A percentile compares a stretch with the other conserved stretches of the same genome.
phyloP scores from a whole-genome alignment of 208 protist species.

The Trichomonas vaginalis region DNA sequence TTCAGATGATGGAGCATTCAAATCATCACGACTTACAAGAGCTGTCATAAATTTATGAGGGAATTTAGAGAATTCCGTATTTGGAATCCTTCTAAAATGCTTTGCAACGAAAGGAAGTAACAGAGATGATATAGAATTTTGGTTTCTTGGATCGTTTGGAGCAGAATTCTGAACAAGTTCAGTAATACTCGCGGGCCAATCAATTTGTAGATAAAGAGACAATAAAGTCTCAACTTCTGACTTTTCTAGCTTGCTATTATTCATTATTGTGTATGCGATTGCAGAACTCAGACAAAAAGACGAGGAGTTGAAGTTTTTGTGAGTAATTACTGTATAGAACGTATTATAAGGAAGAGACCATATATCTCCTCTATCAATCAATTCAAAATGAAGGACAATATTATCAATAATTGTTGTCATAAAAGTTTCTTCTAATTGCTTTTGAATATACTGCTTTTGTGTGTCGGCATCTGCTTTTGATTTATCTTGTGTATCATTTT shows the following conservation, averaged over 20 bases:
- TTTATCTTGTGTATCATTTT: no score
- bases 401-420: neutral
- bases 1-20: neutral
- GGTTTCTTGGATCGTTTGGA: neutral
- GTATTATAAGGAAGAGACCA: neutral
- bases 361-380: neutral
- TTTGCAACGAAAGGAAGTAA: neutral
- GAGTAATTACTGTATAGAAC: neutral
- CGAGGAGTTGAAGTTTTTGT: neutral
- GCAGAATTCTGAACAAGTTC: neutral
- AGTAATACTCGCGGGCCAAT: neutral
- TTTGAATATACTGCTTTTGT: no score
- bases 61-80: neutral
- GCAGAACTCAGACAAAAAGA: neutral
- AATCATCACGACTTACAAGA: neutral
- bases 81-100: neutral
- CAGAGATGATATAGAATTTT: no score
- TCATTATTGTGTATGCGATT: neutral
- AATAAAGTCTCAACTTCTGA: neutral
- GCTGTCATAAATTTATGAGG: neutral
- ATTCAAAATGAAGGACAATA: neutral
- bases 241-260: neutral
- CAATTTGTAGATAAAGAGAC: neutral
- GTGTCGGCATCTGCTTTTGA: no score
- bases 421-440: neutral